Evolutionary conservation across 495 filamentous ascomycete genomes (phyloP), one percentile per base, ranked within the genome.

Genomic region (Penicillium simplicissimum): DNA sequence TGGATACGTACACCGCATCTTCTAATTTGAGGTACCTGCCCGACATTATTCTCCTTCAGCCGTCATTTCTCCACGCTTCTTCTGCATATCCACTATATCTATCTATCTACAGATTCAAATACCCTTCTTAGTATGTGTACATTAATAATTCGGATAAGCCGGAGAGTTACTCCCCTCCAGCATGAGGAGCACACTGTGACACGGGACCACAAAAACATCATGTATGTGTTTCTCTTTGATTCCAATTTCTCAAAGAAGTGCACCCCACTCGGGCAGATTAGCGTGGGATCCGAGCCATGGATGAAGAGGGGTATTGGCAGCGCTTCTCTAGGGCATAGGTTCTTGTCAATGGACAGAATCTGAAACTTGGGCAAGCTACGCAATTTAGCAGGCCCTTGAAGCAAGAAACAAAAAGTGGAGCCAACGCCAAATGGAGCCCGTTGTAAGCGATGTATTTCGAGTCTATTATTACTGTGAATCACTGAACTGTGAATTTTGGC

Each of bases 341-440:
- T 28, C 35, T 21, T 45, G 34, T 47, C 36, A 58, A 49, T 62
- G 60, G 60, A 37, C 48, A 58, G 37, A 33, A 56, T 60, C 61
- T 56, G 65, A 67, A 67, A 64, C 58, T 63, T 31, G 58, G 57
- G 21, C 59, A 35, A 61, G 28, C 42, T 25, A 49, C 35, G 52
- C n/a, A 34, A 48, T 55, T 52, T 58, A 59, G 38, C 25, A 54
- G 19, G 56, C 48, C 37, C 49, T n/a, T 37, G 21, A 34, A 45
- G 43, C 42, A 58, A 49, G 43, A 28, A 35, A 19, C 42, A 37
- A 38, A 40, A 55, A 36, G 59, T 43, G 58, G 57, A 47, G 48
- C 17, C 23, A 23, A 60, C 3, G 23, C 23, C 23, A 25, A 25
- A 3, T 63, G 61, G 65, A 53, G 33, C 56, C 60, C 34, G 15